These are phyloP conservation scores for Rosa persica DNA, from an alignment of 306 rosid genomes.

Conservation along the genomic window DNA sequence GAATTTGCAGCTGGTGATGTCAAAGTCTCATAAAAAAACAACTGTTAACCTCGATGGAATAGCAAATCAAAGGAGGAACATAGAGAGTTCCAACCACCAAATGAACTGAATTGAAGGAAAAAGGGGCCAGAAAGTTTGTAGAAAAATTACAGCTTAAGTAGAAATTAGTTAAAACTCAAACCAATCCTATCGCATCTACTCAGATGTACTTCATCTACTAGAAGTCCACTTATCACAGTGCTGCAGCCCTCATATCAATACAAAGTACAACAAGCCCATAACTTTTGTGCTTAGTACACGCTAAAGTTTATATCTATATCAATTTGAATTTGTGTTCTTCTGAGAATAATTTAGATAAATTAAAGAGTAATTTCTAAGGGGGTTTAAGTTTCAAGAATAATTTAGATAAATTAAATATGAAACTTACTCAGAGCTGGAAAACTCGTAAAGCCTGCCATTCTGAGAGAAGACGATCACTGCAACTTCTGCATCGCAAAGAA, in stretches of 20 bases:
- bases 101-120: background rate
- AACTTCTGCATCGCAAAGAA: slow-evolving; percentile 65
- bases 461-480: slow-evolving; percentile 67
- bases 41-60: background rate
- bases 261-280: background rate
- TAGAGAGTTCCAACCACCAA: background rate
- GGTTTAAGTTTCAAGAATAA: background rate
- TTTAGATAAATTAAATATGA: background rate
- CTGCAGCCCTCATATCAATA: background rate
- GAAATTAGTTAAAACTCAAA: background rate
- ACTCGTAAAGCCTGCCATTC: slow-evolving; percentile 56
- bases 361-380: background rate
- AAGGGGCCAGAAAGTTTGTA: background rate
- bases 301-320: background rate
- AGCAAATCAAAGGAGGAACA: background rate
- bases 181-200: background rate
- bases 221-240: background rate
- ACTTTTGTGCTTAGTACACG: background rate
- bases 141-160: background rate
- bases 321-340: background rate
- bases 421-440: slow-evolving; percentile 63
- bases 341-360: background rate
- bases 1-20: background rate
- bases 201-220: background rate
- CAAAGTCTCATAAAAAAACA: background rate